phyloP scores from a whole-genome alignment of 2,329 filamentous ascomycete genomes.

The Colletotrichum tropicale region DNA sequence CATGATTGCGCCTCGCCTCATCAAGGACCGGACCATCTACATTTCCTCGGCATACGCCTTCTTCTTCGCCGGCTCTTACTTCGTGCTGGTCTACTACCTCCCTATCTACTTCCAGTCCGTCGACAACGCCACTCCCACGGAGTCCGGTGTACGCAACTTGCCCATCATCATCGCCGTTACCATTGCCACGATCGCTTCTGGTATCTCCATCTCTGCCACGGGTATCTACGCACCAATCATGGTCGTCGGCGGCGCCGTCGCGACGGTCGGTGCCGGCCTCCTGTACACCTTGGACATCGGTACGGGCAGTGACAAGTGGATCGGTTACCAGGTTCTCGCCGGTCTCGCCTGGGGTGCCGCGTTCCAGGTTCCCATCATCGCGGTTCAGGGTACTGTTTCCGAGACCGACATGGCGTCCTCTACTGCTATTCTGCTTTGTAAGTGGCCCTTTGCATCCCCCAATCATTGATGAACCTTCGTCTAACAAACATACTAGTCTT shows the following conservation, averaged over 20 bases:
- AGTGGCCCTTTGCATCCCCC: neutral
- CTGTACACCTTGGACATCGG: slow-evolving; percentile 44
- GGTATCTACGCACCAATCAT: slow-evolving; percentile 50
- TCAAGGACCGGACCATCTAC: slow-evolving; percentile 41
- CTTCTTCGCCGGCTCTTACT: slow-evolving; percentile 47
- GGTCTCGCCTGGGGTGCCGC: slow-evolving; percentile 51
- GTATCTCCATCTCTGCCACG: slow-evolving; percentile 40
- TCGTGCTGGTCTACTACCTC: slow-evolving; percentile 50
- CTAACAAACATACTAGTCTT: slow-evolving; percentile 35
- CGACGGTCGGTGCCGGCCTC: slow-evolving; percentile 47
- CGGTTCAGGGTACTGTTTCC: slow-evolving; percentile 44
- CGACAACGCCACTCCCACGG: slow-evolving; percentile 41
- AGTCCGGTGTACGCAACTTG: slow-evolving; percentile 48
- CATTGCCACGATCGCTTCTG: slow-evolving; percentile 42
- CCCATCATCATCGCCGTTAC: slow-evolving; percentile 49
- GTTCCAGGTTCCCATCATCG: slow-evolving; percentile 57
- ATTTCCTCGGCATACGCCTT: slow-evolving; percentile 44
- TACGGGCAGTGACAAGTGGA: slow-evolving; percentile 48
- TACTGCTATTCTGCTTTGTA: slow-evolving; percentile 49
- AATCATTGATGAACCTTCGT: neutral
- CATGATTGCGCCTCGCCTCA: slow-evolving; percentile 44
- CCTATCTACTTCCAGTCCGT: slow-evolving; percentile 53
- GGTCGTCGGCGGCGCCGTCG: slow-evolving; percentile 46
- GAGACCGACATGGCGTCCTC: slow-evolving; percentile 48
- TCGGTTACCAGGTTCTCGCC: slow-evolving; percentile 57